Percentiles rank a stretch among this genome's conserved stretches.
phyloP scores from a whole-genome alignment of 345 rosid genomes.

The Eutrema japonicum region DNA sequence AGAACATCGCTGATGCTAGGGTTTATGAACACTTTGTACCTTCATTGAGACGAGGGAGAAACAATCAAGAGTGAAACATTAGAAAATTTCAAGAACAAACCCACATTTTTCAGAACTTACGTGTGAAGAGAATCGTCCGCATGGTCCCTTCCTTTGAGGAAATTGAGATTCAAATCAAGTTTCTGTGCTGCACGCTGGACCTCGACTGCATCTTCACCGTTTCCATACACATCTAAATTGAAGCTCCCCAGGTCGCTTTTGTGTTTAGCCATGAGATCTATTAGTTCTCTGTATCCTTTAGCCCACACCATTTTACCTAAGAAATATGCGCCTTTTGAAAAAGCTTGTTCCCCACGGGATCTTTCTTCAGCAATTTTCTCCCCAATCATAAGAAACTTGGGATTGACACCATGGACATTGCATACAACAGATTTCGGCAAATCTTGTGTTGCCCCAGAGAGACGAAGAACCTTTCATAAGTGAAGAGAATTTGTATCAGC shows the following conservation, averaged over 20 bases:
- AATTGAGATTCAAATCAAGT: constrained; percentile 76
- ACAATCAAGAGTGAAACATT: constrained; percentile 12
- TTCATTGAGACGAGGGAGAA: constrained; percentile 41
- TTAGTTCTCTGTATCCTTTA: constrained; percentile 92
- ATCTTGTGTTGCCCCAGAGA: constrained; percentile 96
- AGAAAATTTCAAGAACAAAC: neutral
- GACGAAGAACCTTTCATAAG: constrained; percentile 79
- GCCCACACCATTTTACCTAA: constrained; percentile 99
- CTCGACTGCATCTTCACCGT: constrained; percentile 92
- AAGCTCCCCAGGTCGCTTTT: constrained; percentile 79
- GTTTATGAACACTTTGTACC: constrained; percentile 98
- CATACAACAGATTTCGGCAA: constrained; percentile 85
- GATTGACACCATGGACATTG: constrained; percentile 98
- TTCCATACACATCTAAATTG: constrained; percentile 91
- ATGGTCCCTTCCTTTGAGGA: constrained; percentile 90
- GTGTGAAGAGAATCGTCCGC: constrained; percentile 92
- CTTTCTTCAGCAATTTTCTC: constrained; percentile 79
- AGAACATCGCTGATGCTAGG: constrained; percentile 96
- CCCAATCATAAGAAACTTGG: constrained; percentile 89
- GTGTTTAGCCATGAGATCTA: constrained; percentile 81
- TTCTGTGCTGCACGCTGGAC: constrained; percentile 75
- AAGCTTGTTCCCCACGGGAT: constrained; percentile 89
- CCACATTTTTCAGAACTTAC: constrained; percentile 46
- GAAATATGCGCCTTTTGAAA: constrained; percentile 96
- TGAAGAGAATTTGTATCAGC: constrained; percentile 12